Conservation (phyloP, 169 alveolate genomes). For the Cryptosporidium parvum region DNA sequence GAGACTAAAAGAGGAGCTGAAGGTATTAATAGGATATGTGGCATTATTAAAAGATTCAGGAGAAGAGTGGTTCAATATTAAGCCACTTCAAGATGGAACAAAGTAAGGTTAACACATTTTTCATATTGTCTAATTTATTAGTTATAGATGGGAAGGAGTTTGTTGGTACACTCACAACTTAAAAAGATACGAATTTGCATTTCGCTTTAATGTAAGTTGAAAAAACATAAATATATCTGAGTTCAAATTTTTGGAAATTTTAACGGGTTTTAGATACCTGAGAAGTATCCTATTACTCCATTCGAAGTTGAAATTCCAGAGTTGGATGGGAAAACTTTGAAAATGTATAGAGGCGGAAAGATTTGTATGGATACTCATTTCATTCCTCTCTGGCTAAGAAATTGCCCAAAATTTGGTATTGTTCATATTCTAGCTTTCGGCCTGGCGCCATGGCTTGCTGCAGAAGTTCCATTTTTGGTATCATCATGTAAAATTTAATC, state of each 20-base stretch:
- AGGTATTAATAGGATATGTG: conserved; percentile 91
- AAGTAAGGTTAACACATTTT: conserved; percentile 78
- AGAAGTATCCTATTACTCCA: conserved; percentile 96
- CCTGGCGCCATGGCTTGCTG: conserved; percentile 98
- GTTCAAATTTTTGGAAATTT: not conserved
- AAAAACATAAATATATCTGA: not conserved
- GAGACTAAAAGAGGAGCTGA: conserved; percentile 93
- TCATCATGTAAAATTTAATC: conserved; percentile 74
- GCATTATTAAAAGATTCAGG: conserved; percentile 90
- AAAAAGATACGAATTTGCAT: conserved; percentile 91
- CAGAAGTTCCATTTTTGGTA: conserved; percentile 94
- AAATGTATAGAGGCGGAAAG: conserved; percentile 98
- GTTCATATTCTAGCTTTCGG: conserved; percentile 96
- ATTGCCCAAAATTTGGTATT: conserved; percentile 95
- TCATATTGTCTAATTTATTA: not conserved
- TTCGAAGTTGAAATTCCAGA: conserved; percentile 94
- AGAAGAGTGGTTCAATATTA: conserved; percentile 95
- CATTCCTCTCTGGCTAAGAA: conserved; percentile 95
- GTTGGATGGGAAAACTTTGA: conserved; percentile 96
- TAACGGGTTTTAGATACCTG: conserved; percentile 88
- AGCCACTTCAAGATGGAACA: conserved; percentile 92
- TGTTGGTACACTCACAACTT: conserved; percentile 96
- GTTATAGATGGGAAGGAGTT: conserved; percentile 94
- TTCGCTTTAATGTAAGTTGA: conserved; percentile 89
- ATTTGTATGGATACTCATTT: conserved; percentile 96